Conservation (phyloP, 805 yeast genomes). For the Starmerella vitae region DNA sequence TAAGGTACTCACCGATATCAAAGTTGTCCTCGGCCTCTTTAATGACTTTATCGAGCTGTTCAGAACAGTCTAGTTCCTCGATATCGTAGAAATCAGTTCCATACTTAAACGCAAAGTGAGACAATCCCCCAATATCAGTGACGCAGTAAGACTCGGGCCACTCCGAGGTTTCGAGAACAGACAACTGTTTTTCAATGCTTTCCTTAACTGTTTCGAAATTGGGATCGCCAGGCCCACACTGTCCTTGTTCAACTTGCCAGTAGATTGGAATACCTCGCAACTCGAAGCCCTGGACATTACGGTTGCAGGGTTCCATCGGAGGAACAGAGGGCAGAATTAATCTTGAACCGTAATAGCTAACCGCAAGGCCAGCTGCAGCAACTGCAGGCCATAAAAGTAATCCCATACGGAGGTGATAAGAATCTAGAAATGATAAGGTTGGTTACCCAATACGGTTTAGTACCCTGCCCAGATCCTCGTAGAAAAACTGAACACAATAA, state of each 20-base stretch:
- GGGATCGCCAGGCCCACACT: conserved; percentile 7
- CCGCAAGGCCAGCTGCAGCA: background rate
- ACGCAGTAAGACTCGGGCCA: conserved; percentile 12
- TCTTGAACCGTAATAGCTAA: conserved; percentile 8
- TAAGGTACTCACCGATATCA: background rate
- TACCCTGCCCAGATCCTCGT: background rate
- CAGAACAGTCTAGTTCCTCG: conserved; percentile 13
- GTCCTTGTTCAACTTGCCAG: conserved; percentile 15
- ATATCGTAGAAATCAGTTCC: conserved; percentile 14
- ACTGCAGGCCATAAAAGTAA: background rate
- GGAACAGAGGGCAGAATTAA: background rate
- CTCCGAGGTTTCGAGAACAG: background rate
- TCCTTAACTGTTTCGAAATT: conserved; percentile 8
- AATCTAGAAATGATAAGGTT: no score
- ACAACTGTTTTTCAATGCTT: conserved; percentile 6
- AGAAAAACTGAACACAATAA: background rate
- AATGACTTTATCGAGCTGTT: conserved; percentile 7
- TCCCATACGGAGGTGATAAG: no score
- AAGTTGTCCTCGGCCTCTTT: conserved; percentile 8
- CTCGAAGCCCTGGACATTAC: conserved; percentile 13
- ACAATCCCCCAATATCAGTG: background rate
- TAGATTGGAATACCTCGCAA: conserved; percentile 10
- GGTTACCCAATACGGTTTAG: no score
- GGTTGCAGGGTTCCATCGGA: conserved; percentile 7
- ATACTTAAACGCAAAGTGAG: conserved; percentile 6